phyloP scores from a whole-genome alignment of 2,329 filamentous ascomycete species.

The Fusarium anguioides region DNA sequence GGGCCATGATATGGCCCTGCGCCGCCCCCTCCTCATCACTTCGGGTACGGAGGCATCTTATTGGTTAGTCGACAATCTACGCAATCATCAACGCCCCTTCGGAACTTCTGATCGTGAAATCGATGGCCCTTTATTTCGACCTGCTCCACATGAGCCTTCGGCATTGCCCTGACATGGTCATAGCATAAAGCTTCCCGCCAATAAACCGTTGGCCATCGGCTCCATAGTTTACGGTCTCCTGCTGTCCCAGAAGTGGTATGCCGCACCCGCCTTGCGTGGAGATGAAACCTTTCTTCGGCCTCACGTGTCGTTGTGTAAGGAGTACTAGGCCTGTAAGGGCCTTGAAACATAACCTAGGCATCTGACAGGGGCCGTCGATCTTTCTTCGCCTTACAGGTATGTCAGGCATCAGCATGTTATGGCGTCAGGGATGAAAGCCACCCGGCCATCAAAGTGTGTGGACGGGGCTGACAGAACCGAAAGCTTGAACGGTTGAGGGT shows the following conservation, averaged over 20 bases:
- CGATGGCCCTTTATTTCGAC: conserved; percentile 32
- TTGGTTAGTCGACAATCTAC: conserved; percentile 42
- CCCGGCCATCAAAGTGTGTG: conserved; percentile 32
- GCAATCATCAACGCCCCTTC: conserved; percentile 35
- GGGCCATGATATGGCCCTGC: conserved; percentile 27
- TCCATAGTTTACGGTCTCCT: conserved; percentile 30
- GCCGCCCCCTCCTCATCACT: conserved; percentile 40
- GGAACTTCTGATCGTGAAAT: conserved; percentile 38
- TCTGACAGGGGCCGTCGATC: conserved; percentile 39
- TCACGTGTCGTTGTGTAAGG: conserved; percentile 46
- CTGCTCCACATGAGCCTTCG: conserved; percentile 31
- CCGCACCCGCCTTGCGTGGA: conserved; percentile 43
- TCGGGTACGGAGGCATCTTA: conserved; percentile 47
- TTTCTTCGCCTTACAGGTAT: conserved; percentile 29
- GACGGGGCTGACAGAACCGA: conserved; percentile 35
- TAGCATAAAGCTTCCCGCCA: conserved; percentile 24
- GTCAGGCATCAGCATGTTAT: conserved; percentile 29
- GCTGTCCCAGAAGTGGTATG: conserved; percentile 36
- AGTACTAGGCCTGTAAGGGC: conserved; percentile 27
- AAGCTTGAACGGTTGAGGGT: conserved; percentile 37
- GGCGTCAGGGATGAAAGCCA: conserved; percentile 38
- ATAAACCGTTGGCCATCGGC: conserved; percentile 24
- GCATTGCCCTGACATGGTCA: conserved; percentile 28
- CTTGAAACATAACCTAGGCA: conserved; percentile 42
- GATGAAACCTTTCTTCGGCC: conserved; percentile 44